These are phyloP conservation scores for Leonotis leonurus DNA, from an alignment of 257 asterid genomes.

Conservation along the genomic window DNA sequence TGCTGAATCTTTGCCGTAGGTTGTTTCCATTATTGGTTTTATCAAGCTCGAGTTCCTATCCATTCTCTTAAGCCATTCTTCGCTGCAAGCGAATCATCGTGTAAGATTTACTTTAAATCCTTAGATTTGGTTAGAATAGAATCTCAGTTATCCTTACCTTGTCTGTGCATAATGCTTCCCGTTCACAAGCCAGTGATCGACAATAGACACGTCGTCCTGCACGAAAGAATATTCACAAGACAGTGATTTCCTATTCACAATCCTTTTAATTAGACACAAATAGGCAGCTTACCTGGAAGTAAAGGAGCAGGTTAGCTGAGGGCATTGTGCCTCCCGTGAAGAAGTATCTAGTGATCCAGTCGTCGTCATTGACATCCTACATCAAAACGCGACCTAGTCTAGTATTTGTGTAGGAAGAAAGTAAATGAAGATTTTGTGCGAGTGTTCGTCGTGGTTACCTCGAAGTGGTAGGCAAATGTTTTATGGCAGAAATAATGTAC, in stretches of 20 bases:
- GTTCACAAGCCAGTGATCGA: constrained; percentile 85
- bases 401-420: background rate
- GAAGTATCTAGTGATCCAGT: constrained; percentile 94
- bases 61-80: constrained; percentile 92
- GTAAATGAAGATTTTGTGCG: background rate
- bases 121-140: background rate
- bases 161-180: constrained; percentile 86
- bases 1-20: constrained; percentile 81
- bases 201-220: constrained; percentile 80
- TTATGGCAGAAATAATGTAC: constrained; percentile 86
- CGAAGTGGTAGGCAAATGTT: constrained; percentile 84
- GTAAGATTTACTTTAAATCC: background rate
- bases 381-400: background rate
- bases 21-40: constrained; percentile 78
- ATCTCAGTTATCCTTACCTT: constrained; percentile 35
- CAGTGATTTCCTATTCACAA: no score
- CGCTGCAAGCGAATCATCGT: constrained; percentile 41
- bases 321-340: constrained; percentile 96
- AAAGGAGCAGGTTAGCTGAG: constrained; percentile 80
- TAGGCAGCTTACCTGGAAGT: constrained; percentile 67
- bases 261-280: background rate
- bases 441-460: constrained; percentile 41
- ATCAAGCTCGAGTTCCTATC: constrained; percentile 43
- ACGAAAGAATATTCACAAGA: constrained; percentile 8
- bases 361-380: constrained; percentile 79